A percentile compares a stretch with the other conserved stretches of the same genome.
phyloP scores from a whole-genome alignment of 2,329 filamentous ascomycete genomes.

The Ophiostoma angusticollis region DNA sequence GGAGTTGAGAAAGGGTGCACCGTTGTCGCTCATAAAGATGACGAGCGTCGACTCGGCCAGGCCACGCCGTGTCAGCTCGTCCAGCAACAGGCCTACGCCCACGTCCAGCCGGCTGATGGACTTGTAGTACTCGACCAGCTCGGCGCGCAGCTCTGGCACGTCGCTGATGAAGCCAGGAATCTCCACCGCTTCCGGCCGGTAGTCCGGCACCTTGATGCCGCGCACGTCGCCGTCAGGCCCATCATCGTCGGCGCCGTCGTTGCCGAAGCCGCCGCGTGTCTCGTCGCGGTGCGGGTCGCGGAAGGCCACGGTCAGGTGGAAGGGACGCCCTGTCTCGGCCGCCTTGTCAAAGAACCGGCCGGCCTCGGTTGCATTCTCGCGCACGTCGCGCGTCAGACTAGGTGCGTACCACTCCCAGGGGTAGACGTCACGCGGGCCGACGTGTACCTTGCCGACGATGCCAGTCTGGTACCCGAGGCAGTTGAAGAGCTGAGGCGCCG shows the following conservation, averaged over 20 bases:
- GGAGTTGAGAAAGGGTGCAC: constrained; percentile 36
- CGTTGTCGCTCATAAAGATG: constrained; percentile 35
- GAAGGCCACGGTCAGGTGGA: constrained; percentile 33
- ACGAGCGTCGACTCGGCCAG: constrained; percentile 27
- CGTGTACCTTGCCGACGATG: constrained; percentile 36
- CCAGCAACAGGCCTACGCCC: constrained; percentile 28
- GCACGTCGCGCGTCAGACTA: constrained; percentile 31
- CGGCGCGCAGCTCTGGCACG: constrained; percentile 25
- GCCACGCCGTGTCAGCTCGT: constrained; percentile 21
- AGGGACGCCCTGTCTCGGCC: constrained; percentile 20
- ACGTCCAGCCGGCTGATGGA: constrained; percentile 29
- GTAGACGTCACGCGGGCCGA: constrained; percentile 27
- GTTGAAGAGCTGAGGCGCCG: constrained; percentile 26
- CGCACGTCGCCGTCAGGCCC: constrained; percentile 10
- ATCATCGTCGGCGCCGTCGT: constrained; percentile 21
- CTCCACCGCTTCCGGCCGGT: constrained; percentile 22
- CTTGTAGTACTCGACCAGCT: constrained; percentile 30
- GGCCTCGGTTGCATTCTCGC: constrained; percentile 25
- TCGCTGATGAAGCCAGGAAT: constrained; percentile 30
- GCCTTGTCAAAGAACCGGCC: constrained; percentile 25
- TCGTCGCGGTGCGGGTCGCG: constrained; percentile 33
- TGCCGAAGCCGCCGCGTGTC: constrained; percentile 30
- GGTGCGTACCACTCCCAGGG: constrained; percentile 29
- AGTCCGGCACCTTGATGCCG: constrained; percentile 13
- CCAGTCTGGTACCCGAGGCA: constrained; percentile 30